These are phyloP conservation scores for Acidomyces sp. DNA, from an alignment of 495 filamentous ascomycete genomes.

Conservation along the genomic window DNA sequence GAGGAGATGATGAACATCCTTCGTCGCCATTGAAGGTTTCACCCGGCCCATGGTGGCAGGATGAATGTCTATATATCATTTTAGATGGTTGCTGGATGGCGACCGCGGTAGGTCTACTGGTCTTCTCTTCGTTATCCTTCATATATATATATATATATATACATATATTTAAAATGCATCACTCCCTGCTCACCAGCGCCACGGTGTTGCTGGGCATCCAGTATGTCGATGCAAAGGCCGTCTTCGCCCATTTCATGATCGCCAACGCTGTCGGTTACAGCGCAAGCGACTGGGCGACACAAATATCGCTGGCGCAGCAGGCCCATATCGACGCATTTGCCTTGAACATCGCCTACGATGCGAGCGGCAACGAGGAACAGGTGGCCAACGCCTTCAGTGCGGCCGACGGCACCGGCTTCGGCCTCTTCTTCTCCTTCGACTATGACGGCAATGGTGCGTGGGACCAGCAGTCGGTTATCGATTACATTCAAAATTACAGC, in stretches of 20 bases:
- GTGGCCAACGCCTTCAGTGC: conserved; percentile 42
- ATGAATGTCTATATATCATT: too few species aligned
- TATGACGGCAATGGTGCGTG: conserved; percentile 38
- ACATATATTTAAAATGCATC: too few species aligned
- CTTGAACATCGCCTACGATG: conserved; percentile 46
- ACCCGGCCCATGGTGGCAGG: too few species aligned
- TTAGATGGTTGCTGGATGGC: too few species aligned
- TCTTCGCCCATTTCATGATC: conserved; percentile 11
- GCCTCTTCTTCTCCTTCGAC: conserved; percentile 59
- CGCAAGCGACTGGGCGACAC: conserved; percentile 35
- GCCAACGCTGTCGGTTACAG: background rate
- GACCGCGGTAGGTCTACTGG: too few species aligned
- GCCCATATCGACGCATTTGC: conserved; percentile 62
- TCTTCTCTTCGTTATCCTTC: too few species aligned
- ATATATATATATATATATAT: too few species aligned
- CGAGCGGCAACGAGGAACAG: conserved; percentile 29
- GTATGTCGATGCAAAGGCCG: background rate
- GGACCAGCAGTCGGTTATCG: conserved; percentile 40
- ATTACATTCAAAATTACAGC: conserved; percentile 42
- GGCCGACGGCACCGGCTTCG: conserved; percentile 42
- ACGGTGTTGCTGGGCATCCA: too few species aligned
- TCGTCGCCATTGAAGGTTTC: too few species aligned
- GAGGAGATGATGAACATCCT: too few species aligned
- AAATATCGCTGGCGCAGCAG: conserved; percentile 46
- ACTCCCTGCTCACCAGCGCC: too few species aligned